A percentile compares a stretch with the other conserved stretches of the same genome.
Conservation (phyloP, 2,329 filamentous ascomycete genomes). For the Alternaria arborescens region DNA sequence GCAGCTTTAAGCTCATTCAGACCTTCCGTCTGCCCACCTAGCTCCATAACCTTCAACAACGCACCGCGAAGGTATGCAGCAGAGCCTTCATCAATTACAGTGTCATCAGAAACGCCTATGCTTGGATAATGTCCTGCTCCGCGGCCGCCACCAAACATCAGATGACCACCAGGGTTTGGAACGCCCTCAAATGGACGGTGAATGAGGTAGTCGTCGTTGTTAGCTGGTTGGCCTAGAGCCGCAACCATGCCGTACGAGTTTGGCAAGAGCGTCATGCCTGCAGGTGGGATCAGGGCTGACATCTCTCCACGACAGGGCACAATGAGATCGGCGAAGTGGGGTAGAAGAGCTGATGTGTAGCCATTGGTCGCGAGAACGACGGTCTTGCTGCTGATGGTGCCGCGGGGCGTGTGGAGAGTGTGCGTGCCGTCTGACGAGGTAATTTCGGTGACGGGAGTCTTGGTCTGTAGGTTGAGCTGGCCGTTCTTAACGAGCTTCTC, state of each 20-base stretch:
- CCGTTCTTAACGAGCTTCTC: constrained; percentile 63
- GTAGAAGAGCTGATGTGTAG: constrained; percentile 80
- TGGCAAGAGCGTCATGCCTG: constrained; percentile 54
- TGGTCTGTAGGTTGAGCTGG: constrained; percentile 76
- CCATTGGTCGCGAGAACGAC: constrained; percentile 84
- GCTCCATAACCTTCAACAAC: constrained; percentile 49
- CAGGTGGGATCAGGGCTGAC: constrained; percentile 69
- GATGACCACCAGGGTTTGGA: constrained; percentile 59
- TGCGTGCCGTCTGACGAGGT: constrained; percentile 55
- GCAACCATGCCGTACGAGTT: constrained; percentile 72
- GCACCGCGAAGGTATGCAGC: constrained; percentile 64
- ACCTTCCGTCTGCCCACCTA: constrained; percentile 47
- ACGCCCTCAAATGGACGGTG: constrained; percentile 66
- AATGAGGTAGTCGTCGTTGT: constrained; percentile 75
- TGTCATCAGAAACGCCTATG: constrained; percentile 68
- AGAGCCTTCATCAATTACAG: constrained; percentile 64
- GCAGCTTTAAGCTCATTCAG: constrained; percentile 57
- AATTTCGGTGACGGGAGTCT: constrained; percentile 67
- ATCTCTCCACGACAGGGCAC: constrained; percentile 81
- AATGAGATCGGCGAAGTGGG: constrained; percentile 73
- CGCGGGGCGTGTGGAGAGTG: constrained; percentile 73
- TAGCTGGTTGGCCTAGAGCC: constrained; percentile 54
- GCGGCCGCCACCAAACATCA: constrained; percentile 77
- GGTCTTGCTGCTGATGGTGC: constrained; percentile 67
- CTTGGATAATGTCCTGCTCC: constrained; percentile 58